These are phyloP conservation scores for Penicillium sclerotigenum DNA, from an alignment of 2,329 filamentous ascomycete species.

Conservation along the genomic window DNA sequence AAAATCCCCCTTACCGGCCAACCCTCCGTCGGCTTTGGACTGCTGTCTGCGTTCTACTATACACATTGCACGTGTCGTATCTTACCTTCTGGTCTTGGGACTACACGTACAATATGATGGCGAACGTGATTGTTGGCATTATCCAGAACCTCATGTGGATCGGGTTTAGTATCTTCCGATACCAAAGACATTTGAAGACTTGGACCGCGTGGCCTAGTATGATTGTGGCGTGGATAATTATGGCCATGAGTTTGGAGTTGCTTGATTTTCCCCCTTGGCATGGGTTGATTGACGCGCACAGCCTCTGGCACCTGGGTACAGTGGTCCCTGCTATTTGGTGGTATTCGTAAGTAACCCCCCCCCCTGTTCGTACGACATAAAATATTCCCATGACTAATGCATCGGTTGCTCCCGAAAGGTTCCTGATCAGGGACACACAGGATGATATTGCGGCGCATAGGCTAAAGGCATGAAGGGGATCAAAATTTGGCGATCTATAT, in stretches of 20 bases:
- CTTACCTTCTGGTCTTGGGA: conserved; percentile 85
- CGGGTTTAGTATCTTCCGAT: conserved; percentile 74
- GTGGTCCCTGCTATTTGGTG: conserved; percentile 83
- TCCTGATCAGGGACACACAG: conserved; percentile 78
- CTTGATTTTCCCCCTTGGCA: conserved; percentile 86
- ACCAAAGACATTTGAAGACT: conserved; percentile 63
- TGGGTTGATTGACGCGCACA: conserved; percentile 86
- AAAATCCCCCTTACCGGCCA: conserved; percentile 46
- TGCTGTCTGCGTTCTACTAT: conserved; percentile 65
- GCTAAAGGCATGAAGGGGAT: conserved; percentile 59
- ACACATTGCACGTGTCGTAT: conserved; percentile 74
- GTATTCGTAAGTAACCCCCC: conserved; percentile 80
- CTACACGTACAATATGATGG: conserved; percentile 97
- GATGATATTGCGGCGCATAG: conserved; percentile 73
- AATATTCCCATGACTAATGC: conserved; percentile 10
- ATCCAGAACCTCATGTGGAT: conserved; percentile 82
- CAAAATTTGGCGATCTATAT: background rate
- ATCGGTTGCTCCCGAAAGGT: conserved; percentile 53
- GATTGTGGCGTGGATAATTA: conserved; percentile 84
- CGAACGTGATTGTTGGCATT: conserved; percentile 79
- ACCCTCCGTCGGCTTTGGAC: conserved; percentile 72
- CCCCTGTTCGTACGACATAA: background rate
- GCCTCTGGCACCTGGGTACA: conserved; percentile 91
- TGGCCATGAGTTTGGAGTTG: conserved; percentile 93
- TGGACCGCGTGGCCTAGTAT: conserved; percentile 91